Base-by-base conservation (phyloP, 1,139 yeast genomes). In the Trichomonascaceae sp. region DNA sequence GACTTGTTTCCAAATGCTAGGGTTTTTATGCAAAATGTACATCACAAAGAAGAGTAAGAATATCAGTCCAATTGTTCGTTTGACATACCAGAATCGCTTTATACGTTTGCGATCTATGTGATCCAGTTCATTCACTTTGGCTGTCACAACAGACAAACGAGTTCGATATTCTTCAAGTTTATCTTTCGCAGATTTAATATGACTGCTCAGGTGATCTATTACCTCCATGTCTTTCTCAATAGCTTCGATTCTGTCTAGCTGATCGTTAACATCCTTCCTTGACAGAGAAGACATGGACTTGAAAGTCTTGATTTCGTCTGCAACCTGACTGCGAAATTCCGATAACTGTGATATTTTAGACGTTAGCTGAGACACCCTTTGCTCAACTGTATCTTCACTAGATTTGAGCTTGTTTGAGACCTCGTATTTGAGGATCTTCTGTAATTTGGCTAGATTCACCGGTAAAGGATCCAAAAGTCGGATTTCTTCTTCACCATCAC, bases 1-100 rank as follows among this genome's bases (percentile, higher is more conserved):
- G 2, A 13, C 5, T 12, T 12, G 22, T 24, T n/a, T 13, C 45
- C 45, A 17, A 50, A 36, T 43, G 32, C 36, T 18, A 19, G 19
- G 22, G 43, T 38, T 18, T n/a, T 13, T 38, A 43, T 13, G 24
- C 32, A 12, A 13, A 20, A 13, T 41, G 20, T 18, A 43, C 19
- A 15, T 12, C 22, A 24, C 30, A 45, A 15, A 49, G n/a, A 13
- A 36, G 18, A 20, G 38, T 20, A 17, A 20, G 15, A 24, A 49
- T 49, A 18, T 41, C 47, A 15, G 45, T 20, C 20, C 24, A 17
- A n/a, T 43, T 32, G 12, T 24, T 15, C 62, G 51, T 38, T 60
- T 61, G 36, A 61, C 58, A 39, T 59, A 59, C 44, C 54, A 50
- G 44, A 55, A 52, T 8, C 75, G 45, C 63, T 68, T 18, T 55